Evolutionary conservation across 257 asterid genomes (phyloP).

Genomic region (Nemophila menziesii): DNA sequence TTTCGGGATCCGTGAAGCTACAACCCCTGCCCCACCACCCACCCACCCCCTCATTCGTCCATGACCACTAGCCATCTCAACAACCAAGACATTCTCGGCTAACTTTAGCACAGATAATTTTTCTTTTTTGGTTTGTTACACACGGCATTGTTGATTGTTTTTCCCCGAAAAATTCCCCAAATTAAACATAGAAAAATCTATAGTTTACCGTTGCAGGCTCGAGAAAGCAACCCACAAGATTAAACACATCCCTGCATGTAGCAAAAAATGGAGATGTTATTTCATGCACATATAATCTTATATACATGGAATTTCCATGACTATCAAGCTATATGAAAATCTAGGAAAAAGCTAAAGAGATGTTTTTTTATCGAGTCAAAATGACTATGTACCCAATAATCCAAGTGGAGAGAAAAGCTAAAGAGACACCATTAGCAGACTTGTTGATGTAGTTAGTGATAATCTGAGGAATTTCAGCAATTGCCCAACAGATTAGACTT

Average conservation of each 20-base stretch:
- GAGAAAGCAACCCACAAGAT: constrained; percentile 46
- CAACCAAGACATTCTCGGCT: too few relatives aligned
- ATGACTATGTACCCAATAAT: constrained; percentile 53
- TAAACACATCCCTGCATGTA: constrained; percentile 41
- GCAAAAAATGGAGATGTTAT: too few relatives aligned
- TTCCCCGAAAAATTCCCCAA: neutral
- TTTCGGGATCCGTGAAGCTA: too few relatives aligned
- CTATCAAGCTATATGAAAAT: neutral
- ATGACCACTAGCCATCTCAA: too few relatives aligned
- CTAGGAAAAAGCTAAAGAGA: neutral
- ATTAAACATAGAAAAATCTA: neutral
- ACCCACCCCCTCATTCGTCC: too few relatives aligned
- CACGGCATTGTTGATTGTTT: too few relatives aligned
- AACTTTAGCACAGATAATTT: too few relatives aligned
- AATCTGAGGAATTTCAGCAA: constrained; percentile 57
- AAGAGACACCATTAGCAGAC: constrained; percentile 44
- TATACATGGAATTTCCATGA: neutral
- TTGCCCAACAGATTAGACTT: constrained; percentile 38
- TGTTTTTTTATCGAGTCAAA: too few relatives aligned
- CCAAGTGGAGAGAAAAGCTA: constrained; percentile 47
- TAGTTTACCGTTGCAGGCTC: constrained; percentile 46
- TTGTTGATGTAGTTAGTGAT: constrained; percentile 36
- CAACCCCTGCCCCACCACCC: too few relatives aligned
- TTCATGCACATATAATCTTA: too few relatives aligned
- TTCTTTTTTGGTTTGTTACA: too few relatives aligned